These are phyloP conservation scores for Lactifluus subvellereus DNA, from an alignment of 768 basidiomycete genomes.

Conservation along the genomic window DNA sequence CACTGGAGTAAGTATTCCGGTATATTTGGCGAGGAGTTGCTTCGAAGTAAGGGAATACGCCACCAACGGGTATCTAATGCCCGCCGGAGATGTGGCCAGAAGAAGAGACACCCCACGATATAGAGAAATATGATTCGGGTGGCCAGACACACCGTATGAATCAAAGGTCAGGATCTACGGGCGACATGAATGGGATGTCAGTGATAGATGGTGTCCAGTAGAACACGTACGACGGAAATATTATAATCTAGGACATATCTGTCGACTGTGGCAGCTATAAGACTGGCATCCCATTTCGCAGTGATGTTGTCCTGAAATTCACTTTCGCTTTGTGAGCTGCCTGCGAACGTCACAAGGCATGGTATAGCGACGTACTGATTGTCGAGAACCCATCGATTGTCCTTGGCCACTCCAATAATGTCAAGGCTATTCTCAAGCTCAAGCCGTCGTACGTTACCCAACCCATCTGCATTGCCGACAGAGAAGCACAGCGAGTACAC, in stretches of 20 bases:
- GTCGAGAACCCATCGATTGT: slow-evolving; percentile 56
- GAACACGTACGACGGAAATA: slow-evolving; percentile 54
- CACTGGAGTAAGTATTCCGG: slow-evolving; percentile 46
- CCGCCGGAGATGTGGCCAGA: slow-evolving; percentile 23
- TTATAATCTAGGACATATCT: slow-evolving; percentile 52
- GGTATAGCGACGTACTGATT: slow-evolving; percentile 45
- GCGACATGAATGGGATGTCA: slow-evolving; percentile 23
- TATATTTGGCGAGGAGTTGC: slow-evolving; percentile 55
- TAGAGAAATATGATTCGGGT: slow-evolving; percentile 81
- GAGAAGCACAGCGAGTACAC: slow-evolving; percentile 71
- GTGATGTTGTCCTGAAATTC: slow-evolving; percentile 73
- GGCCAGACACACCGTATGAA: slow-evolving; percentile 63
- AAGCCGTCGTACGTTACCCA: slow-evolving; percentile 50
- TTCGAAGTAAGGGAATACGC: slow-evolving; percentile 60
- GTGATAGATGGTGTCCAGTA: neutral
- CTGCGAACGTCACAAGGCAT: neutral
- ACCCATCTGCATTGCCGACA: slow-evolving; percentile 70
- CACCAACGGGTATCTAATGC: slow-evolving; percentile 23
- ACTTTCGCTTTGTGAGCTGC: slow-evolving; percentile 33
- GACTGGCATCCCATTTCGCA: slow-evolving; percentile 51
- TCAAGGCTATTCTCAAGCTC: slow-evolving; percentile 65
- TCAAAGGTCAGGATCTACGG: slow-evolving; percentile 85
- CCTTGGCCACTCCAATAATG: slow-evolving; percentile 53
- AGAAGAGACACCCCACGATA: slow-evolving; percentile 49
- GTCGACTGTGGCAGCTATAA: slow-evolving; percentile 53